Percentiles rank a stretch among this genome's conserved stretches.
These are phyloP conservation scores for Syzygium grande DNA, from an alignment of 345 rosid species.

Conservation along the genomic window DNA sequence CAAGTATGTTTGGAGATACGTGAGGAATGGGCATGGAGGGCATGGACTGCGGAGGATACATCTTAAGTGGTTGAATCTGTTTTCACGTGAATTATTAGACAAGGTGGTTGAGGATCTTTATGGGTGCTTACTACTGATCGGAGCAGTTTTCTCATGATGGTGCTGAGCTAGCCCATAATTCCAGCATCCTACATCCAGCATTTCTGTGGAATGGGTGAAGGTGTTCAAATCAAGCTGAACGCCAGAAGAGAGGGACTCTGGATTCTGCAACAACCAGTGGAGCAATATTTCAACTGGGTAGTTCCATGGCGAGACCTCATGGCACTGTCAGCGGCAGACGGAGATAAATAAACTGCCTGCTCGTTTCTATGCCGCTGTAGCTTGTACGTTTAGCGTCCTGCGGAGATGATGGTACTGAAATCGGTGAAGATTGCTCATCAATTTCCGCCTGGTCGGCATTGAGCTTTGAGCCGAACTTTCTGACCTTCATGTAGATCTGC, in stretches of 20 bases:
- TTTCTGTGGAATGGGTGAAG: background rate
- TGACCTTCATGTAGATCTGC: background rate
- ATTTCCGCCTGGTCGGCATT: background rate
- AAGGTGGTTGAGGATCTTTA: background rate
- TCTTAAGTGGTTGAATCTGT: background rate
- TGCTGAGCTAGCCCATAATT: background rate
- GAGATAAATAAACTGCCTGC: background rate
- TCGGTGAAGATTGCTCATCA: background rate
- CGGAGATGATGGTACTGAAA: background rate
- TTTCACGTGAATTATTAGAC: background rate
- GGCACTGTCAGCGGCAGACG: background rate
- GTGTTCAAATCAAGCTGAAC: background rate
- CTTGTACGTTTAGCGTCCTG: background rate
- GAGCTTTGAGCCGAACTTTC: background rate
- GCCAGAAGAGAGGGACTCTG: background rate
- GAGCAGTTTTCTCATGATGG: background rate
- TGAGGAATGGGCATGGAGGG: background rate
- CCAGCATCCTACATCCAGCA: background rate
- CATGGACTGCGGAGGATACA: background rate
- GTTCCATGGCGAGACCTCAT: background rate
- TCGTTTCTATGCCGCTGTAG: background rate
- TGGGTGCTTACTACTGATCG: background rate
- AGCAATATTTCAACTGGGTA: background rate
- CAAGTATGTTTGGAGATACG: background rate
- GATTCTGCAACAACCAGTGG: background rate